A percentile compares a stretch with the other conserved stretches of the same genome.
These are phyloP conservation scores for Prorocentrum cordatum DNA, from an alignment of 169 alveolate species.

Conservation along the genomic window DNA sequence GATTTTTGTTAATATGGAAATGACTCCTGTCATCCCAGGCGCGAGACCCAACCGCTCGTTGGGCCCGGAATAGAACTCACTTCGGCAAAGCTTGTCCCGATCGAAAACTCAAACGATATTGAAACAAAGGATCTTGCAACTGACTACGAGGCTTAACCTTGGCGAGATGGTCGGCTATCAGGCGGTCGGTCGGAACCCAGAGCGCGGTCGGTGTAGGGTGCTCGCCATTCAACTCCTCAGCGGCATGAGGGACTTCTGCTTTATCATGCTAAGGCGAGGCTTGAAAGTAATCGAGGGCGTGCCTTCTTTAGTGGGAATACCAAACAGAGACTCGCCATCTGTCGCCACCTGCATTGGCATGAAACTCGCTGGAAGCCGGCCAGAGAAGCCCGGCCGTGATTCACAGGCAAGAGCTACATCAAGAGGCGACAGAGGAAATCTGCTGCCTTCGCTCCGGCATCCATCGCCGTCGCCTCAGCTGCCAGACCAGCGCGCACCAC, in stretches of 20 bases:
- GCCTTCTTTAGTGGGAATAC: not conserved
- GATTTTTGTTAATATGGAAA: not conserved
- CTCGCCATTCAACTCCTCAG: not conserved
- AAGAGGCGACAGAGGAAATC: not conserved
- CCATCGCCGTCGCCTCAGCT: slow-evolving; percentile 10
- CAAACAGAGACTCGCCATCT: not conserved
- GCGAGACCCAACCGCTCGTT: not conserved
- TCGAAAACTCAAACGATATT: not conserved
- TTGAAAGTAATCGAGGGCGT: not conserved
- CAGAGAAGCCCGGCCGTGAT: not conserved
- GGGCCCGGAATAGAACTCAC: too few relatives aligned
- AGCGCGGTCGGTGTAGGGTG: not conserved
- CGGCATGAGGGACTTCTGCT: not conserved
- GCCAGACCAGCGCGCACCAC: not conserved
- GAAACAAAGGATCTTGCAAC: not conserved
- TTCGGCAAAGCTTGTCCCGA: too few relatives aligned
- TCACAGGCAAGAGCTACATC: not conserved
- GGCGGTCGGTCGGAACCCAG: not conserved
- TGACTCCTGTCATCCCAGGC: not conserved
- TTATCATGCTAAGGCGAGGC: not conserved
- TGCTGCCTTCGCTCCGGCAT: not conserved
- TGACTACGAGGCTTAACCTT: not conserved
- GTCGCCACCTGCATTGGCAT: not conserved
- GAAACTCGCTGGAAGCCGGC: not conserved
- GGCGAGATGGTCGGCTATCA: not conserved